Percentiles rank a stretch among this genome's conserved stretches.
phyloP scores from a whole-genome alignment of 352 stramenopile genomes.

The Pythium sukuiense region DNA sequence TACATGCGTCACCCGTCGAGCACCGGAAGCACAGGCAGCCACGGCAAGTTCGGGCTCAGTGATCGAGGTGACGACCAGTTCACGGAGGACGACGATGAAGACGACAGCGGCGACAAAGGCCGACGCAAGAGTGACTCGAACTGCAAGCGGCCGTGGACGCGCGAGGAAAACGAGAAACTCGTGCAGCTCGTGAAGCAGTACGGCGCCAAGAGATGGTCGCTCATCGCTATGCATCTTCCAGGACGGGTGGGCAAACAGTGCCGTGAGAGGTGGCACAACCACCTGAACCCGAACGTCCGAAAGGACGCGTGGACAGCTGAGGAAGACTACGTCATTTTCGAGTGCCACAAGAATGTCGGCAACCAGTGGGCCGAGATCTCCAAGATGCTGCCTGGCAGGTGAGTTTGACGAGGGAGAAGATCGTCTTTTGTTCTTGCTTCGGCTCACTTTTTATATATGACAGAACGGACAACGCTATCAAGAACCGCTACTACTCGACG shows the following conservation, averaged over 20 bases:
- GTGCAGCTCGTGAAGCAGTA: constrained; percentile 90
- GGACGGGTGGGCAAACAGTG: constrained; percentile 90
- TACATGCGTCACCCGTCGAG: constrained; percentile 28
- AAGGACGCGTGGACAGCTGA: constrained; percentile 90
- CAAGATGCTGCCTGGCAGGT: constrained; percentile 87
- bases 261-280: constrained; percentile 88
- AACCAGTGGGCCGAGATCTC: constrained; percentile 93
- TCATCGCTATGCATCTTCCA: constrained; percentile 88
- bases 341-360: constrained; percentile 90
- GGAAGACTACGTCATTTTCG: constrained; percentile 90
- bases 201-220: constrained; percentile 86
- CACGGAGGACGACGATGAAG: constrained; percentile 74
- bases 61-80: constrained; percentile 54
- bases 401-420: not conserved
- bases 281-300: constrained; percentile 84
- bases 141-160: constrained; percentile 85
- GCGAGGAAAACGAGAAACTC: constrained; percentile 89
- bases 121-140: constrained; percentile 72
- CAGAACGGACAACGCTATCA: constrained; percentile 91
- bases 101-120: constrained; percentile 53
- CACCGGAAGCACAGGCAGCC: constrained; percentile 22
- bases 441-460: not conserved
- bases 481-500: constrained; percentile 93
- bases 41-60: constrained; percentile 14
- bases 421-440: constrained; percentile 7